These are phyloP conservation scores for Gonapodya sp. DNA, from an alignment of 192 early-diverging fungal genomes.

Conservation along the genomic window DNA sequence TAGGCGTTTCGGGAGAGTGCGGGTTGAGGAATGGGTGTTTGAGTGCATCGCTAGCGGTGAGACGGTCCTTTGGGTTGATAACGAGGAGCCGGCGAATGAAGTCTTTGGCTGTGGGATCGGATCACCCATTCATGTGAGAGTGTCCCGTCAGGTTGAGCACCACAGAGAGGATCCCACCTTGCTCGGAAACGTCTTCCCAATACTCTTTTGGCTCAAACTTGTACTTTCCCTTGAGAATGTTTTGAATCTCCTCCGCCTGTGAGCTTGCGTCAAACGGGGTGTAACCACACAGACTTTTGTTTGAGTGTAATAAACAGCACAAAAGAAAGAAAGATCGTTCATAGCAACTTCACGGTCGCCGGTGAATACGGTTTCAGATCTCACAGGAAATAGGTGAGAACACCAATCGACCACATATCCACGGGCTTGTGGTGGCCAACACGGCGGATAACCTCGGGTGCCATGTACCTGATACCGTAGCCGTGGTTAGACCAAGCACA, in stretches of 20 bases:
- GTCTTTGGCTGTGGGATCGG: constrained; percentile 37
- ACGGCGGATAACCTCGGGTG: constrained; percentile 18
- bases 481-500: no score
- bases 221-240: constrained; percentile 32
- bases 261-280: constrained; percentile 46
- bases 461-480: constrained; percentile 16
- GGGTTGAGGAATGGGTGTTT: constrained; percentile 34
- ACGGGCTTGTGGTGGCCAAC: constrained; percentile 16
- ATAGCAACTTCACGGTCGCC: not conserved
- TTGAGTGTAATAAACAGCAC: no score
- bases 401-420: constrained; percentile 17
- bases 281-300: constrained; percentile 37
- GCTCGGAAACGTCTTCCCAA: constrained; percentile 66
- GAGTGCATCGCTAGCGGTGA: constrained; percentile 40
- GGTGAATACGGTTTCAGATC: not conserved
- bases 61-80: constrained; percentile 32
- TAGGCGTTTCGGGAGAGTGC: not conserved
- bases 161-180: constrained; percentile 16
- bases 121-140: not conserved
- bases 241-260: constrained; percentile 35
- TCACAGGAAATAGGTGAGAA: constrained; percentile 17
- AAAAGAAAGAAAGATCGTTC: no score
- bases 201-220: constrained; percentile 36
- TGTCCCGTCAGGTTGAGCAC: not conserved
- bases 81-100: constrained; percentile 59